Base-by-base conservation (phyloP, 2,329 filamentous ascomycete species). In the Didymella pinodella region DNA sequence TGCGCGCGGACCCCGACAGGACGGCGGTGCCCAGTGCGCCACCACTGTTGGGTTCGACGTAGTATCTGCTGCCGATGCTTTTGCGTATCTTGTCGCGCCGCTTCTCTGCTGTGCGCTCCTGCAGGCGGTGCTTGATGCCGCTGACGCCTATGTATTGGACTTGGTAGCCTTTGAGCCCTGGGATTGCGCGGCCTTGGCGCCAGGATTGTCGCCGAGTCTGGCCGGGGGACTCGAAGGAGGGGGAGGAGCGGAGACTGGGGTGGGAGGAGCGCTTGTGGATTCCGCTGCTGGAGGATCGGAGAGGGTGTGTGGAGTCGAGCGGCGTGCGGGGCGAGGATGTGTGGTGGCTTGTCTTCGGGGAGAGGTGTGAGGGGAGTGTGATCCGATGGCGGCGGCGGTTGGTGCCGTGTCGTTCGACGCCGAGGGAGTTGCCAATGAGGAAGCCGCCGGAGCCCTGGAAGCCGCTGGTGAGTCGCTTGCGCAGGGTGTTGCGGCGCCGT, bases 381-480 rank as follows among this genome's bases (percentile, higher is more conserved):
- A 75, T 59, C 16, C 69, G 68, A 7, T 70, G 73, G 7, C 66
- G 69, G 7, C 68, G 68, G 54, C 64, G 70, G 55, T 75, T 74
- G 22, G 73, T 72, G 41, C 74, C 72, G 29, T 73, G 79, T 65
- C 77, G 80, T 43, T 85, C 83, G 41, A 88, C 77, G 25, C 85
- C 85, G 0, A 87, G 74, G 3, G 83, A 84, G 66, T 87, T 87
- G 50, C 82, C 83, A 34, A 85, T 80, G 29, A 84, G 68, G 50
- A 83, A 81, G 22, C 81, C 80, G 16, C 78, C 78, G 1, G 69
- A 70, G 31, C 77, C 76, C 46, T 77, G 75, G 63, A 81, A 77
- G 4, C 79, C 73, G 10, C 71, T 72, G 18, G 74, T 75, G 8
- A 77, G 56, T 36, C 70, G 67, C n/a, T 72, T 65, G 25, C 67